Evolutionary conservation across 2,329 filamentous ascomycete genomes (phyloP).

Genomic region (Xylaria sp.): DNA sequence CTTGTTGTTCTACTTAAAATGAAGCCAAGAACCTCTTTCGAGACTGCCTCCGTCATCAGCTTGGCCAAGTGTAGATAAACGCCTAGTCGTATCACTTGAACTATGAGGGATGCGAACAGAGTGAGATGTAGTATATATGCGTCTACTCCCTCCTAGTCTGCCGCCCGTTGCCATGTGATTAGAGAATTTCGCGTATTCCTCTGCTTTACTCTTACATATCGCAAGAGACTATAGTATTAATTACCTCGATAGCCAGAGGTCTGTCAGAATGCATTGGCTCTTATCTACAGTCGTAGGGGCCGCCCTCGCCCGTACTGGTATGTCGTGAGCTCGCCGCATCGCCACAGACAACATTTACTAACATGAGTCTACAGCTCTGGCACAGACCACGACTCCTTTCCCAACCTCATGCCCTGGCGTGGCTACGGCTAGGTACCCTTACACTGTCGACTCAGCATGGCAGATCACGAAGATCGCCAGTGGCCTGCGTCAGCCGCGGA

Average conservation of each 20-base stretch:
- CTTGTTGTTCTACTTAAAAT: constrained; percentile 5
- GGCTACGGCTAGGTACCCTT: constrained; percentile 40
- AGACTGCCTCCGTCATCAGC: constrained; percentile 23
- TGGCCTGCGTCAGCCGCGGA: constrained; percentile 45
- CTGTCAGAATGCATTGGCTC: constrained; percentile 30
- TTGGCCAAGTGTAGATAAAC: constrained; percentile 11
- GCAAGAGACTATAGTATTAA: not conserved
- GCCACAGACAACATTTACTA: not conserved
- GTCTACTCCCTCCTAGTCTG: not conserved
- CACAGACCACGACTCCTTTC: constrained; percentile 39
- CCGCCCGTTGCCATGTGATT: too few species aligned
- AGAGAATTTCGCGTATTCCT: not conserved
- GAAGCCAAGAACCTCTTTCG: constrained; percentile 17
- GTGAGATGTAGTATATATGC: constrained; percentile 22
- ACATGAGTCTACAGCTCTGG: constrained; percentile 20
- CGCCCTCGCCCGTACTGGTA: constrained; percentile 31
- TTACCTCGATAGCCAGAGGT: not conserved
- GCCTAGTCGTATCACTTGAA: constrained; percentile 1
- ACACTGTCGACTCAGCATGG: constrained; percentile 45
- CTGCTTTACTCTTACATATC: not conserved
- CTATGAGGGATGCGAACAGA: not conserved
- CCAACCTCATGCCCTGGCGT: constrained; percentile 44
- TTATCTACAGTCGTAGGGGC: constrained; percentile 23
- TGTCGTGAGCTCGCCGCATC: not conserved
- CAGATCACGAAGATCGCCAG: constrained; percentile 46